These are phyloP conservation scores for Tuber umbilicatum DNA, from an alignment of 495 filamentous ascomycete genomes.

Conservation along the genomic window DNA sequence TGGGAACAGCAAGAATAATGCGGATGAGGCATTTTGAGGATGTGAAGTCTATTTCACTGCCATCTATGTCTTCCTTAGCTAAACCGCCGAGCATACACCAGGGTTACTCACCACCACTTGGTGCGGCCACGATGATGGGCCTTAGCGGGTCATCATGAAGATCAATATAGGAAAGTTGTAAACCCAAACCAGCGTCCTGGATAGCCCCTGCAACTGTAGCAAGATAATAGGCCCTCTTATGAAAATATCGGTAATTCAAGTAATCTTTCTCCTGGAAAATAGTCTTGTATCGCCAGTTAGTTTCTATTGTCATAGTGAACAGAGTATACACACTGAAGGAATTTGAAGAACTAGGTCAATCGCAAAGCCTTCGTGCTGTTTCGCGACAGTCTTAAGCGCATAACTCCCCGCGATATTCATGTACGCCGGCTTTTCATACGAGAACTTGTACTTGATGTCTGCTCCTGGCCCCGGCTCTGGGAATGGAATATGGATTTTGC, in stretches of 20 bases:
- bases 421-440: constrained; percentile 65
- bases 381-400: constrained; percentile 64
- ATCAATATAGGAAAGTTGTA: constrained; percentile 20
- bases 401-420: constrained; percentile 89
- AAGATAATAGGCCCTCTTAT: constrained; percentile 88
- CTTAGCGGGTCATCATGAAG: constrained; percentile 68
- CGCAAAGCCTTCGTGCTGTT: constrained; percentile 50
- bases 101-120: constrained; percentile 36
- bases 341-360: constrained; percentile 83
- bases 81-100: not conserved
- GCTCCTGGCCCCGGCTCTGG: constrained; percentile 66
- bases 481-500: constrained; percentile 68
- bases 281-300: constrained; percentile 38
- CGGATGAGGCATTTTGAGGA: constrained; percentile 56
- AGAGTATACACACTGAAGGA: constrained; percentile 50
- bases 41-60: constrained; percentile 36
- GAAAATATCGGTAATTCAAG: constrained; percentile 84
- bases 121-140: constrained; percentile 60
- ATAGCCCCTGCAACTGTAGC: constrained; percentile 68
- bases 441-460: constrained; percentile 70
- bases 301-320: not conserved
- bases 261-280: constrained; percentile 94
- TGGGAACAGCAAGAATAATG: constrained; percentile 67
- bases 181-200: constrained; percentile 46
- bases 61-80: constrained; percentile 14